Base-by-base conservation (phyloP, 2,329 filamentous ascomycete genomes). In the Apiospora sp. region DNA sequence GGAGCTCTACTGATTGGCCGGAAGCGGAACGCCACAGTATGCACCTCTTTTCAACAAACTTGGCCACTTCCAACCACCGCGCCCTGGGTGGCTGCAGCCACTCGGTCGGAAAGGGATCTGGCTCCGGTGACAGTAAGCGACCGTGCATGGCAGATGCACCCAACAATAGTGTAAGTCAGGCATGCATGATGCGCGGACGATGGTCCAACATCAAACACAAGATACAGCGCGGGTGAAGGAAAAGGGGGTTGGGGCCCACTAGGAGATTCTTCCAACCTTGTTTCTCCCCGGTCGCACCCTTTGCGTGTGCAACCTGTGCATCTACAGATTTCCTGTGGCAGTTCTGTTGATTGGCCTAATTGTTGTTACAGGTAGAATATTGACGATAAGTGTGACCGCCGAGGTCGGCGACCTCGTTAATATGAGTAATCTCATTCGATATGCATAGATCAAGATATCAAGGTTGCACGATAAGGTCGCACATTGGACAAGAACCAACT, bases 1-100 rank as follows among this genome's bases (percentile, higher is more conserved):
- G 58, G 34, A 41, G 34, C 19, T 64, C n/a, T 64, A 41, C 34
- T 64, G 58, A 64, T 64, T 64, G 58, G 58, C n/a, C n/a, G n/a
- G 22, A 24, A 12, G n/a, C 49, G 10, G 49, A 27, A 37, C 58
- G 58, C 58, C 58, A 64, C 58, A 37, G 22, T 2, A 37, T 61
- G 30, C 54, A 61, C 54, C 16, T 41, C 37, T 22, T 37, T 16
- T 37, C 16, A 10, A 37, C 13, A 34, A 61, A 37, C 54, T 37
- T 34, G 30, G 54, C 30, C 16, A 41, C 30, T 8, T 19, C 54
- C 54, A 37, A 61, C 27, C 51, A 37, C 54, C 27, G 10, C 13
- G 27, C 7, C 13, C 13, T 61, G 58, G 58, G 22, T 19, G n/a
- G 34, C 58, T 64, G 58, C 58, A 64, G 58, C 58, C 58, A 41